Percentiles rank a stretch among this genome's conserved stretches.
phyloP scores from a whole-genome alignment of 2,329 filamentous ascomycete species.

The Colletotrichum navitas region DNA sequence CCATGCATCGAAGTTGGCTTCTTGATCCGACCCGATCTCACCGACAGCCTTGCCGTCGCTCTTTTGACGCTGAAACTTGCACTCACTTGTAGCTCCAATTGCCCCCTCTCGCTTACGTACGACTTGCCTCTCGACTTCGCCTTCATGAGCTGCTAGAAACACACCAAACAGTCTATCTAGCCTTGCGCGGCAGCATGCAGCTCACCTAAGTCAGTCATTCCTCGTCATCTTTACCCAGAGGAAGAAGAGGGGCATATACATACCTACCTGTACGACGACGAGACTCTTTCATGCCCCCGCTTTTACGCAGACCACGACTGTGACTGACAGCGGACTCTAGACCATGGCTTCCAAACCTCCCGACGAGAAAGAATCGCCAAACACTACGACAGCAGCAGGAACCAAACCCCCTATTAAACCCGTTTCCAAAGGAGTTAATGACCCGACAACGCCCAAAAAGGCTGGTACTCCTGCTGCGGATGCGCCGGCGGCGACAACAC shows the following conservation, averaged over 20 bases:
- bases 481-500: constrained; percentile 46
- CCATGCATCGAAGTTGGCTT: constrained; percentile 16
- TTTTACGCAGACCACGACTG: background rate
- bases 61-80: background rate
- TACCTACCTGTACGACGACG: constrained; percentile 21
- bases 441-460: constrained; percentile 33
- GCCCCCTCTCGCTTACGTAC: background rate
- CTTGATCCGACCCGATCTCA: constrained; percentile 7
- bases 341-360: constrained; percentile 42
- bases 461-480: constrained; percentile 10
- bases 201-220: constrained; percentile 29
- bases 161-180: constrained; percentile 3
- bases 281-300: constrained; percentile 2
- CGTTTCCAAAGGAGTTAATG: constrained; percentile 25
- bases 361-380: constrained; percentile 38
- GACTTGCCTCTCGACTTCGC: constrained; percentile 1
- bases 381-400: constrained; percentile 17
- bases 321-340: constrained; percentile 32
- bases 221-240: constrained; percentile 9
- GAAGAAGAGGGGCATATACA: constrained; percentile 26
- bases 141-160: constrained; percentile 6
- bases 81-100: background rate
- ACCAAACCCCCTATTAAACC: constrained; percentile 27
- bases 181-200: constrained; percentile 41
- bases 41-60: background rate